phyloP scores from a whole-genome alignment of 345 rosid species.

The Leavenworthia alabamica region DNA sequence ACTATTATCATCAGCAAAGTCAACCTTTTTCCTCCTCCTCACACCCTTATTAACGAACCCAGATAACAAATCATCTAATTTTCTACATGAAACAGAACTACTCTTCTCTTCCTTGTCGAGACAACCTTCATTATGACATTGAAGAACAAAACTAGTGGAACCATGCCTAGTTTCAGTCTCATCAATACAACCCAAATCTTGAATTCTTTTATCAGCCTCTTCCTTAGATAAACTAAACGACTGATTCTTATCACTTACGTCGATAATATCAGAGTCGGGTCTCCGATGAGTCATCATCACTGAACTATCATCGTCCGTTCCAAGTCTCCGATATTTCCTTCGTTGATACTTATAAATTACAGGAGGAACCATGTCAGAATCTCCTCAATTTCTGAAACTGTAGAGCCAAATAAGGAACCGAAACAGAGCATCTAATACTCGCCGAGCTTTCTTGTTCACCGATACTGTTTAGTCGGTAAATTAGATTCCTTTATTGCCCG shows the following conservation, averaged over 20 bases:
- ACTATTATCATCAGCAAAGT: background rate
- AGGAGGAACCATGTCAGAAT: slow-evolving; percentile 17
- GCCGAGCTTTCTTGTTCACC: background rate
- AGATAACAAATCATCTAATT: slow-evolving; percentile 8
- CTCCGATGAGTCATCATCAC: slow-evolving; percentile 1
- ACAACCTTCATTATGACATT: background rate
- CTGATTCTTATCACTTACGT: slow-evolving; percentile 1
- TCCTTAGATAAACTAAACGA: background rate
- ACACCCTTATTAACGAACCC: background rate
- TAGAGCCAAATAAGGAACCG: background rate
- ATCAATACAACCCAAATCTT: background rate
- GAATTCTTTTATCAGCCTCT: background rate
- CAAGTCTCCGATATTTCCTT: background rate
- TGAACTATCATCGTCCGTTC: background rate
- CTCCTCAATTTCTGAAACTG: background rate
- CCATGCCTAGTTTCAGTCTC: background rate
- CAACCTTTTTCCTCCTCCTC: background rate
- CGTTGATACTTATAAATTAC: slow-evolving; percentile 7
- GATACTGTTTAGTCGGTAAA: background rate
- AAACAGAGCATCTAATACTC: background rate
- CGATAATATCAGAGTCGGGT: background rate
- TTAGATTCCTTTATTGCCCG: background rate
- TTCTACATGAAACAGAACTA: background rate
- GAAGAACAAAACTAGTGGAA: slow-evolving; percentile 1
- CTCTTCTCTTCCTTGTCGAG: background rate